phyloP scores from a whole-genome alignment of 768 basidiomycete genomes.

The Mycena indigotica region DNA sequence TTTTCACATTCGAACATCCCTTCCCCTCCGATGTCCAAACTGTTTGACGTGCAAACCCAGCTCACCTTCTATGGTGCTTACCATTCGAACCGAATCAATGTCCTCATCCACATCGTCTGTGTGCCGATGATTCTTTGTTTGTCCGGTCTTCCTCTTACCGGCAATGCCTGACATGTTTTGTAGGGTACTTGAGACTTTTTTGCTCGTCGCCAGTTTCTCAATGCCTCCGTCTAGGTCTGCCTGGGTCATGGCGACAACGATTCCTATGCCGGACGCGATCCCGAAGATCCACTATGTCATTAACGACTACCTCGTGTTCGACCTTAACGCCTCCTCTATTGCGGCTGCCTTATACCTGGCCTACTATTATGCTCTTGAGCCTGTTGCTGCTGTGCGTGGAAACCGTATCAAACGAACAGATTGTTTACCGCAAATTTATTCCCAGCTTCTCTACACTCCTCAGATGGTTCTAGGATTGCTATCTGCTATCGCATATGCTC shows the following conservation, averaged over 20 bases:
- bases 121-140: conserved; percentile 87
- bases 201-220: not conserved
- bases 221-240: conserved; percentile 53
- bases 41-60: conserved; percentile 76
- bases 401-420: not conserved
- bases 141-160: conserved; percentile 16
- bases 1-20: not conserved
- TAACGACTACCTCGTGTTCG: conserved; percentile 67
- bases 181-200: conserved; percentile 3
- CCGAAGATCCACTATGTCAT: conserved; percentile 54
- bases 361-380: conserved; percentile 85
- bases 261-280: conserved; percentile 57
- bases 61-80: conserved; percentile 93
- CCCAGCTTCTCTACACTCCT: conserved; percentile 80
- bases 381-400: conserved; percentile 77
- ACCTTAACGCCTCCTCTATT: conserved; percentile 68
- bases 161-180: not conserved
- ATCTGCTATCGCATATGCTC: conserved; percentile 70
- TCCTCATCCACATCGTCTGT: conserved; percentile 82
- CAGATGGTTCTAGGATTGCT: conserved; percentile 64
- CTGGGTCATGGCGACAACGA: conserved; percentile 50
- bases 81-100: conserved; percentile 80
- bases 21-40: conserved; percentile 38
- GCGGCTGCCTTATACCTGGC: conserved; percentile 57
- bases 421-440: conserved; percentile 4